These are phyloP conservation scores for Ormosia semicastrata DNA, from an alignment of 306 rosid species.

Conservation along the genomic window DNA sequence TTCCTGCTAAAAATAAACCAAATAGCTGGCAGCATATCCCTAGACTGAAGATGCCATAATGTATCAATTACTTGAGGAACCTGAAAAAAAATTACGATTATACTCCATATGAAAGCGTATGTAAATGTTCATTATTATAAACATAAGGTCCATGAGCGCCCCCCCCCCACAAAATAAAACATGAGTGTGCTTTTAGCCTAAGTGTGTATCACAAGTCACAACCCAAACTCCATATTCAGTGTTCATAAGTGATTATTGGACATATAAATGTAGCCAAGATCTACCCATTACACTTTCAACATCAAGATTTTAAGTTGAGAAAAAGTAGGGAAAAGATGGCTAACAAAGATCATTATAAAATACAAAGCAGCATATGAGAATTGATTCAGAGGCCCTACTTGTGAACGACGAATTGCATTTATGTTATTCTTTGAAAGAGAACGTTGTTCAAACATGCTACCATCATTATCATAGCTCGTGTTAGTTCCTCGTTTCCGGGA, in stretches of 20 bases:
- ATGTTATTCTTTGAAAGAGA: conserved; percentile 84
- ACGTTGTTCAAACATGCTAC: conserved; percentile 55
- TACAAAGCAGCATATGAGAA: conserved; percentile 5
- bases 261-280: neutral
- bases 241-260: conserved; percentile 10
- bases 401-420: conserved; percentile 78
- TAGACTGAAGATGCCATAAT: conserved; percentile 74
- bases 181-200: neutral
- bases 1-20: conserved; percentile 99
- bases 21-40: conserved; percentile 92
- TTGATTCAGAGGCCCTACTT: conserved; percentile 55
- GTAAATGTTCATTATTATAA: conserved; percentile 2
- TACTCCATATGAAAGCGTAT: conserved; percentile 15
- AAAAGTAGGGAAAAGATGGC: conserved; percentile 4
- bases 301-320: conserved; percentile 18
- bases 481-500: conserved; percentile 52
- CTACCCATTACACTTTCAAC: neutral
- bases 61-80: conserved; percentile 91
- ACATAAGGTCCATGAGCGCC: neutral
- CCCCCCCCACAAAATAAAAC: neutral
- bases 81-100: conserved; percentile 42
- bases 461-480: conserved; percentile 53
- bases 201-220: neutral
- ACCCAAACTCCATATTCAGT: conserved; percentile 8
- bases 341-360: neutral